Percentiles rank a stretch among this genome's conserved stretches.
Conservation (phyloP, 140 eudicot species). For the Bidens hawaiensis region DNA sequence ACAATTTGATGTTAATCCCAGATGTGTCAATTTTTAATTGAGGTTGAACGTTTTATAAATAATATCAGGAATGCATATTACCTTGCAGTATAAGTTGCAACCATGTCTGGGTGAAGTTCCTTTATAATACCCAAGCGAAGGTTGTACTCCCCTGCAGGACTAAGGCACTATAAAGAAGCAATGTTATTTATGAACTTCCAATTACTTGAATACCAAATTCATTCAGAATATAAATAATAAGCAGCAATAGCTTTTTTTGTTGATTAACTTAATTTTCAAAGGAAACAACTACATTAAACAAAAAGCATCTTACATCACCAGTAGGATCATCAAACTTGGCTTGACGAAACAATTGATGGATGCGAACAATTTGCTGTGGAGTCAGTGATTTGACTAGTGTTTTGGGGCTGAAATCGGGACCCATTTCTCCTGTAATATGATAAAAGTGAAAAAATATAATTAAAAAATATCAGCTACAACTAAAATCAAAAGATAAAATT, state of each 20-base stretch:
- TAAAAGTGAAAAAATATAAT: background rate
- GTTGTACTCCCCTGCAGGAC: conserved; percentile 99
- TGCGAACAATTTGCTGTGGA: conserved; percentile 95
- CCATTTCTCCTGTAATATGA: conserved; percentile 89
- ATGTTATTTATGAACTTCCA: background rate
- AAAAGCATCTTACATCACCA: conserved; percentile 77
- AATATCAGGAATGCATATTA: conserved; percentile 12
- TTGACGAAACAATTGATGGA: conserved; percentile 98
- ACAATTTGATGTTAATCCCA: conserved; percentile 24
- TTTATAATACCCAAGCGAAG: conserved; percentile 92
- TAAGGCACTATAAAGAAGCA: conserved; percentile 67
- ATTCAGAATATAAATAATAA: background rate
- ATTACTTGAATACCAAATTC: conserved; percentile 2
- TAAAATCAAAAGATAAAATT: background rate
- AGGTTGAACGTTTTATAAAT: background rate
- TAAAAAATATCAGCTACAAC: background rate
- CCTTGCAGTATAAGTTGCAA: conserved; percentile 99
- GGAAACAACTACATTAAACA: background rate
- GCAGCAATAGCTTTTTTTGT: background rate
- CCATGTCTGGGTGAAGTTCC: conserved; percentile 99
- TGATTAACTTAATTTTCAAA: background rate
- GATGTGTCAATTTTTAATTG: background rate
- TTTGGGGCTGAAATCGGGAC: conserved; percentile 81
- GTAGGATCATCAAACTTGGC: conserved; percentile 99
- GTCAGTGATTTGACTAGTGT: conserved; percentile 83